These are phyloP conservation scores for Isabelozyma gotoi DNA, from an alignment of 805 yeast species.

Conservation along the genomic window DNA sequence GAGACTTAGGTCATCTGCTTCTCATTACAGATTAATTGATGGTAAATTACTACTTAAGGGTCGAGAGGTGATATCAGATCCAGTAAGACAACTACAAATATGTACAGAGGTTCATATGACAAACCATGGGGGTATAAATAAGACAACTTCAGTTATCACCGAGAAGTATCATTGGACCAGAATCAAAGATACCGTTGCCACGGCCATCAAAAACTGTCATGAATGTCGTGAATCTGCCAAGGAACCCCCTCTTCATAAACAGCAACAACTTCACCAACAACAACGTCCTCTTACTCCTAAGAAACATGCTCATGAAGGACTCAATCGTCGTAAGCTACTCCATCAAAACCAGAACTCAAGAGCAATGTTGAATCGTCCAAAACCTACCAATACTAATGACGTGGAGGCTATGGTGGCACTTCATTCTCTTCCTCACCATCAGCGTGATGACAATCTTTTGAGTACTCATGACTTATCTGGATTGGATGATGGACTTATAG, in stretches of 20 bases:
- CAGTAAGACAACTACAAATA: slow-evolving; percentile 69
- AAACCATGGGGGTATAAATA: slow-evolving; percentile 86
- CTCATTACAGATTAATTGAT: slow-evolving; percentile 68
- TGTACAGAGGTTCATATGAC: slow-evolving; percentile 67
- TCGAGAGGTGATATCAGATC: slow-evolving; percentile 79
- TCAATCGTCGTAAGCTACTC: slow-evolving; percentile 15
- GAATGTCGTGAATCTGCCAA: slow-evolving; percentile 59
- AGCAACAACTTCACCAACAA: slow-evolving; percentile 9
- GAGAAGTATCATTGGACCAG: slow-evolving; percentile 90
- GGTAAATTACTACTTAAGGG: slow-evolving; percentile 78
- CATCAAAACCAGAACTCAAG: slow-evolving; percentile 11
- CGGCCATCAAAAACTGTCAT: slow-evolving; percentile 72
- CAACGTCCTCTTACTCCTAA: slow-evolving; percentile 16
- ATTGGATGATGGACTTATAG: slow-evolving; percentile 49
- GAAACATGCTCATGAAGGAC: slow-evolving; percentile 9
- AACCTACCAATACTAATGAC: slow-evolving; percentile 16
- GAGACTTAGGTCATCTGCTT: slow-evolving; percentile 76
- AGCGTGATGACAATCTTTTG: slow-evolving; percentile 26
- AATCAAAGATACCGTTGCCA: slow-evolving; percentile 82
- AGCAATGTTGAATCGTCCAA: neutral
- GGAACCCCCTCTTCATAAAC: slow-evolving; percentile 9
- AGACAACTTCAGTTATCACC: slow-evolving; percentile 73
- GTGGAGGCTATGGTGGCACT: slow-evolving; percentile 35
- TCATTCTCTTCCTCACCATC: slow-evolving; percentile 20
- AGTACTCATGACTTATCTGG: slow-evolving; percentile 41